Evolutionary conservation across 2,329 filamentous ascomycete genomes (phyloP).

Genomic region (Xylaria sp.): DNA sequence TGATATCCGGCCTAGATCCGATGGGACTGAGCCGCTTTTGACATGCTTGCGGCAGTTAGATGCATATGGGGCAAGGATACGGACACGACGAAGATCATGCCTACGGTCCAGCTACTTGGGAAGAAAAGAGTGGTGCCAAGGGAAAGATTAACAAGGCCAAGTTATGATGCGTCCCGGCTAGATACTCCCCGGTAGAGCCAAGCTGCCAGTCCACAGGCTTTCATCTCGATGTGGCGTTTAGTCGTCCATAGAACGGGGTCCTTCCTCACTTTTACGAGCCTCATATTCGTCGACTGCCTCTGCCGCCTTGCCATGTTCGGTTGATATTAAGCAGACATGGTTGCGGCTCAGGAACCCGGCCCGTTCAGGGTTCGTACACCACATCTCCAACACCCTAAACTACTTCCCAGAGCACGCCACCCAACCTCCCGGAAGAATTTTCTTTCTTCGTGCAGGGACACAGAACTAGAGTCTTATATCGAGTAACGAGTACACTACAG

Average conservation of each 20-base stretch:
- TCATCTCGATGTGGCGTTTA: constrained; percentile 21
- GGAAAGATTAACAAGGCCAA: constrained; percentile 5
- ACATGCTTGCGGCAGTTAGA: constrained; percentile 12
- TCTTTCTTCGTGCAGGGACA: constrained; percentile 18
- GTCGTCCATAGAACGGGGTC: constrained; percentile 20
- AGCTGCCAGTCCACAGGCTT: constrained; percentile 12
- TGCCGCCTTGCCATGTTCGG: constrained; percentile 22
- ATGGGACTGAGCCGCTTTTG: constrained; percentile 25
- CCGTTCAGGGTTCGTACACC: constrained; percentile 16
- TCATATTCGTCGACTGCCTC: constrained; percentile 20
- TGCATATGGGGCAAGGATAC: constrained; percentile 15
- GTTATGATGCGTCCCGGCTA: constrained; percentile 24
- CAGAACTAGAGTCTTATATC: constrained; percentile 22
- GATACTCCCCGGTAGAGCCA: constrained; percentile 19
- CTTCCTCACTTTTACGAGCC: constrained; percentile 20
- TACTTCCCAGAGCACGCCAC: constrained; percentile 23
- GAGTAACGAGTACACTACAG: constrained; percentile 9
- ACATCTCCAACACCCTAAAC: constrained; percentile 12
- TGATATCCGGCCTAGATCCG: constrained; percentile 31
- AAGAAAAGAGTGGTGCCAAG: constrained; percentile 15
- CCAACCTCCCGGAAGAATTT: constrained; percentile 12
- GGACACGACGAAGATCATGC: constrained; percentile 10
- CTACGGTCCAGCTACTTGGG: constrained; percentile 29
- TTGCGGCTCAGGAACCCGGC: constrained; percentile 27
- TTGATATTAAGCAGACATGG: constrained; percentile 1